A percentile compares a stretch with the other conserved stretches of the same genome.
Conservation (phyloP, 352 stramenopile species). For the Globisporangium emineosum region DNA sequence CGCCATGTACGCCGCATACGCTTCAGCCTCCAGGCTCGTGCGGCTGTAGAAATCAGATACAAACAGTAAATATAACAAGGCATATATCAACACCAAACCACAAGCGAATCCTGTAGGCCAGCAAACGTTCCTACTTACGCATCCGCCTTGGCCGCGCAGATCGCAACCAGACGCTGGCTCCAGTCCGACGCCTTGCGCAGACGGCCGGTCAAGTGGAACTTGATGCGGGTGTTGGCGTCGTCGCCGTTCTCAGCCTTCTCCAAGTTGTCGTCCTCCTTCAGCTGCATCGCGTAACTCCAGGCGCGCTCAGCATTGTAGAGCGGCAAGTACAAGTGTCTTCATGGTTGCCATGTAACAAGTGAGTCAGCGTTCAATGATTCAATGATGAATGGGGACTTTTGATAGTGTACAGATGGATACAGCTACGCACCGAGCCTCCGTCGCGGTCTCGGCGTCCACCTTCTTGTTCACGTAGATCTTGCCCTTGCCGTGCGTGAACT, state of each 20-base stretch:
- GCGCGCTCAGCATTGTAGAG: slow-evolving; percentile 90
- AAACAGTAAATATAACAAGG: neutral
- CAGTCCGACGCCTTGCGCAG: slow-evolving; percentile 87
- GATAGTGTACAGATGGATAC: neutral
- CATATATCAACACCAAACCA: neutral
- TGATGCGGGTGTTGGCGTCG: slow-evolving; percentile 86
- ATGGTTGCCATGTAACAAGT: neutral
- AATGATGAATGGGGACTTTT: too few relatives aligned
- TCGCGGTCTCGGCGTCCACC: slow-evolving; percentile 75
- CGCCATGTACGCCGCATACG: slow-evolving; percentile 87
- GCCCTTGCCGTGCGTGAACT: slow-evolving; percentile 87
- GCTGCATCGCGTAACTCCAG: slow-evolving; percentile 91
- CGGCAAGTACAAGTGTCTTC: slow-evolving; percentile 75
- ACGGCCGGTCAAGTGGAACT: slow-evolving; percentile 85
- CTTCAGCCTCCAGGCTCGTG: slow-evolving; percentile 86
- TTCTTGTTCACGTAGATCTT: slow-evolving; percentile 84
- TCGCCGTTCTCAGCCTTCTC: slow-evolving; percentile 84
- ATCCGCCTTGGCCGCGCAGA: slow-evolving; percentile 78
- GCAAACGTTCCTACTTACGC: slow-evolving; percentile 41
- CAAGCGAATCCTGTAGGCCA: neutral
- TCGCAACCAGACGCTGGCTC: slow-evolving; percentile 74
- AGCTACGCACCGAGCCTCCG: slow-evolving; percentile 45
- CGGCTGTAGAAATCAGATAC: slow-evolving; percentile 26
- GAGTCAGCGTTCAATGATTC: neutral
- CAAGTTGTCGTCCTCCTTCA: slow-evolving; percentile 86